These are phyloP conservation scores for Colletotrichum tropicicola DNA, from an alignment of 2,329 filamentous ascomycete species.

Conservation along the genomic window DNA sequence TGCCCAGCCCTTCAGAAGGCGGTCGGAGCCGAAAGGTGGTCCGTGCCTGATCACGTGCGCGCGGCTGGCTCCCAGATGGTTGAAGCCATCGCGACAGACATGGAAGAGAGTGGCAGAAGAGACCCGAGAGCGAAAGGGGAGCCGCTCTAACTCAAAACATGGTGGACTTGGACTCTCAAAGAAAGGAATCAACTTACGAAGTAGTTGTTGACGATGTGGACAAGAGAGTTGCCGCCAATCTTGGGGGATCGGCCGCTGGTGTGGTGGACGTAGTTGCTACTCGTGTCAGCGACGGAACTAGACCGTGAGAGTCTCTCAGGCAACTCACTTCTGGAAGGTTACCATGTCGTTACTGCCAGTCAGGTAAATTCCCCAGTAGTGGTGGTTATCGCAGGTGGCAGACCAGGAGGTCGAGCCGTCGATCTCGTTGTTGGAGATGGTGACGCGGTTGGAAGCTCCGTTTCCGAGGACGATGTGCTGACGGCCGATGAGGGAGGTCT, in stretches of 20 bases:
- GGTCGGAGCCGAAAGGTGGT: no score
- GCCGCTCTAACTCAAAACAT: neutral
- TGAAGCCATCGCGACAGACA: no score
- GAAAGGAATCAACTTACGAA: slow-evolving; percentile 40
- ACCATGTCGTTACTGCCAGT: slow-evolving; percentile 64
- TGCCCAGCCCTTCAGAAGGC: no score
- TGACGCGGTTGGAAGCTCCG: slow-evolving; percentile 61
- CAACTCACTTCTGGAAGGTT: slow-evolving; percentile 56
- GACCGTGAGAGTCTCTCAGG: neutral
- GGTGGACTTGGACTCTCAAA: neutral
- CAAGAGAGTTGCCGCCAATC: slow-evolving; percentile 61
- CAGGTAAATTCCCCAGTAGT: slow-evolving; percentile 70
- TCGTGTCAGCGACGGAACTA: neutral
- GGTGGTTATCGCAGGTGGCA: slow-evolving; percentile 64
- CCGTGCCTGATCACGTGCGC: no score
- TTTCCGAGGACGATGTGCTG: slow-evolving; percentile 69
- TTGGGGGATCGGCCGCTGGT: slow-evolving; percentile 66
- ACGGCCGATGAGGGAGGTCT: slow-evolving; percentile 65
- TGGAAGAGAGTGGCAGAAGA: neutral
- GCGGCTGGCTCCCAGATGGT: no score
- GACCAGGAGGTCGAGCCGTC: slow-evolving; percentile 64
- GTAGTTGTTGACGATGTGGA: slow-evolving; percentile 72
- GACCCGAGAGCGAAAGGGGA: no score
- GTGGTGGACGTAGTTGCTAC: slow-evolving; percentile 67
- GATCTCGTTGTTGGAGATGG: slow-evolving; percentile 68